These are phyloP conservation scores for Sporothrix phasma DNA, from an alignment of 2,329 filamentous ascomycete species.

Conservation along the genomic window DNA sequence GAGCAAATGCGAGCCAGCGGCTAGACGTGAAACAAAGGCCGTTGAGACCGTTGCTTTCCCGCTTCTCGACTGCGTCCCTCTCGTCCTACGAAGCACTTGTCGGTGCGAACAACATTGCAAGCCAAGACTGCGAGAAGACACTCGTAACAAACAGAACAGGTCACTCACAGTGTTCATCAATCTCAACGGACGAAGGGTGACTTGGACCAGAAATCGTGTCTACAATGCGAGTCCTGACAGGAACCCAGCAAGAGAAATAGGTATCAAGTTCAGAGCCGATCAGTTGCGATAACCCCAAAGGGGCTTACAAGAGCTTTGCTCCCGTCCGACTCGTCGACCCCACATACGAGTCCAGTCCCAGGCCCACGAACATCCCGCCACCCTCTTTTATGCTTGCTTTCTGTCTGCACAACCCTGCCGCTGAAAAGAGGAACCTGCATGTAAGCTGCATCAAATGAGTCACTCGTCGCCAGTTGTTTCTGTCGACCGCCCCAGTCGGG, in stretches of 20 bases:
- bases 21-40: slow-evolving; percentile 13
- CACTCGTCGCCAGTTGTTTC: slow-evolving; percentile 26
- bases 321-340: slow-evolving; percentile 11
- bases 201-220: not conserved
- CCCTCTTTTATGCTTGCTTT: slow-evolving; percentile 13
- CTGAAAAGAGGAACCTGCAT: slow-evolving; percentile 14
- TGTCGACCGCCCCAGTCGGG: slow-evolving; percentile 18
- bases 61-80: not conserved
- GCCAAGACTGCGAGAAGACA: not conserved
- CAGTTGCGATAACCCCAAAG: too few relatives aligned
- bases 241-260: not conserved
- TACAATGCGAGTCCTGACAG: not conserved
- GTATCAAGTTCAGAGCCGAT: not conserved
- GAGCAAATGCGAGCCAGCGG: slow-evolving; percentile 15
- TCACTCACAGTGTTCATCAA: too few relatives aligned
- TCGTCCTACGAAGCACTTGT: slow-evolving; percentile 11
- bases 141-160: not conserved
- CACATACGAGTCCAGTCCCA: slow-evolving; percentile 5
- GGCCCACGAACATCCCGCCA: slow-evolving; percentile 1
- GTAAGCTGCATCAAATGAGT: slow-evolving; percentile 23
- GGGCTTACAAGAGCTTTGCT: not conserved
- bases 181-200: not conserved
- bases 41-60: slow-evolving; percentile 9
- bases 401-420: slow-evolving; percentile 7
- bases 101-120: not conserved